These are phyloP conservation scores for Suhomyces pyralidae DNA, from an alignment of 805 yeast species.

Conservation along the genomic window DNA sequence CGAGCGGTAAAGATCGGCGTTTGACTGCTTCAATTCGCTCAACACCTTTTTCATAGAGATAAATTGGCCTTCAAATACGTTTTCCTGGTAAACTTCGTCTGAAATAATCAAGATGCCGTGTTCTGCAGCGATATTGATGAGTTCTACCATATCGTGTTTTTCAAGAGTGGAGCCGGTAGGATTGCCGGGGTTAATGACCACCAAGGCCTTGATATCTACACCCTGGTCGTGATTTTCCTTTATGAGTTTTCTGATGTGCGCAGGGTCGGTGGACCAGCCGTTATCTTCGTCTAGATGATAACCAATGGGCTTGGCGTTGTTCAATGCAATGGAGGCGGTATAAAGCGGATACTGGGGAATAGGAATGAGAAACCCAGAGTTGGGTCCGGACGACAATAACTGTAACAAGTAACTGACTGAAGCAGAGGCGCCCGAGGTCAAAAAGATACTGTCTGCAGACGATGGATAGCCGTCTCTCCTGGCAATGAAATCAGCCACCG, in stretches of 20 bases:
- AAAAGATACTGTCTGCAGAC: constrained; percentile 67
- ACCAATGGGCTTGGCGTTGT: constrained; percentile 78
- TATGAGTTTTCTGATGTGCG: constrained; percentile 56
- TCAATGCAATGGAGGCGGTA: constrained; percentile 89
- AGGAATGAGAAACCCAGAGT: constrained; percentile 83
- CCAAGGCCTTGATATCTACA: constrained; percentile 70
- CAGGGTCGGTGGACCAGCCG: constrained; percentile 80
- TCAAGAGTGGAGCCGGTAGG: constrained; percentile 90
- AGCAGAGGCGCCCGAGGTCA: constrained; percentile 93
- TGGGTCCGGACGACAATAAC: constrained; percentile 61
- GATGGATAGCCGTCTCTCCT: constrained; percentile 71
- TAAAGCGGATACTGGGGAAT: constrained; percentile 98
- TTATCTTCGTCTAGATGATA: constrained; percentile 79
- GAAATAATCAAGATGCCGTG: constrained; percentile 85
- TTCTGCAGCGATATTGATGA: constrained; percentile 78
- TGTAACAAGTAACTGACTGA: constrained; percentile 82
- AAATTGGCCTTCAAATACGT: constrained; percentile 79
- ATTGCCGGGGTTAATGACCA: constrained; percentile 96
- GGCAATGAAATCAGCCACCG: constrained; percentile 78
- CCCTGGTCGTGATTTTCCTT: constrained; percentile 48
- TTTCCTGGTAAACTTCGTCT: constrained; percentile 97
- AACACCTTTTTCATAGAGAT: constrained; percentile 80
- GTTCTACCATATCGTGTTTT: constrained; percentile 61
- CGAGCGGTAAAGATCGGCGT: constrained; percentile 55
- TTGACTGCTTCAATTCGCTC: constrained; percentile 53